phyloP scores from a whole-genome alignment of 2,329 filamentous ascomycete species.

The Aureobasidium vineae region DNA sequence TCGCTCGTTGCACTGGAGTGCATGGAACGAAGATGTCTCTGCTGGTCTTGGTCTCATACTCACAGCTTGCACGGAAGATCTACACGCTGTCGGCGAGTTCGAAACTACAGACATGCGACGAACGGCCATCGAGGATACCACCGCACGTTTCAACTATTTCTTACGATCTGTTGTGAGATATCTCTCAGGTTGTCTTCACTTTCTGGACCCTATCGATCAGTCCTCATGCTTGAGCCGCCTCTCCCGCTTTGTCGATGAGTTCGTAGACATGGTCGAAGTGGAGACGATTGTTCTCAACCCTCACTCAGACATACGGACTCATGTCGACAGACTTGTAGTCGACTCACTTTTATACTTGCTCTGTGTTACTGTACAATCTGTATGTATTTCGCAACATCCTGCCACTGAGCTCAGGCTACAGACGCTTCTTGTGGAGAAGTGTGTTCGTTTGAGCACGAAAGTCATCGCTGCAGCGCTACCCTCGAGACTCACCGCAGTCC shows the following conservation, averaged over 20 bases:
- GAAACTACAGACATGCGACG: slow-evolving; percentile 13
- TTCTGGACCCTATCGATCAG: slow-evolving; percentile 56
- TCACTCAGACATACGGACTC: neutral
- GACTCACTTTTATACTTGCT: slow-evolving; percentile 27
- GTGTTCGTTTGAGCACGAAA: neutral
- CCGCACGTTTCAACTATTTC: slow-evolving; percentile 33
- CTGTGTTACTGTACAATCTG: slow-evolving; percentile 22
- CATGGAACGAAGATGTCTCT: slow-evolving; percentile 57
- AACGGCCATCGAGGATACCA: neutral
- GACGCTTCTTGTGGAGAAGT: neutral
- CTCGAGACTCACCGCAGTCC: slow-evolving; percentile 37
- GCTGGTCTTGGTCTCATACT: slow-evolving; percentile 46
- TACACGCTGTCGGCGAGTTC: slow-evolving; percentile 2
- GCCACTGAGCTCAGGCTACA: neutral
- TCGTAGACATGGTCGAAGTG: slow-evolving; percentile 33
- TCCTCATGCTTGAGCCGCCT: slow-evolving; percentile 47
- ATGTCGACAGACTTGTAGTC: slow-evolving; percentile 8
- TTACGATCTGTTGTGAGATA: slow-evolving; percentile 53
- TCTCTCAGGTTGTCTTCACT: slow-evolving; percentile 50
- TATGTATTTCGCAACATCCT: slow-evolving; percentile 10
- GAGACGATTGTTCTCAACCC: neutral
- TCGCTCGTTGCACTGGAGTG: slow-evolving; percentile 46
- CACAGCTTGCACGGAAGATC: slow-evolving; percentile 35
- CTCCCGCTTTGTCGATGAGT: slow-evolving; percentile 42
- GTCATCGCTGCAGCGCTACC: slow-evolving; percentile 20